Conservation (phyloP, 768 basidiomycete species). For the Strobilomyces confusus region DNA sequence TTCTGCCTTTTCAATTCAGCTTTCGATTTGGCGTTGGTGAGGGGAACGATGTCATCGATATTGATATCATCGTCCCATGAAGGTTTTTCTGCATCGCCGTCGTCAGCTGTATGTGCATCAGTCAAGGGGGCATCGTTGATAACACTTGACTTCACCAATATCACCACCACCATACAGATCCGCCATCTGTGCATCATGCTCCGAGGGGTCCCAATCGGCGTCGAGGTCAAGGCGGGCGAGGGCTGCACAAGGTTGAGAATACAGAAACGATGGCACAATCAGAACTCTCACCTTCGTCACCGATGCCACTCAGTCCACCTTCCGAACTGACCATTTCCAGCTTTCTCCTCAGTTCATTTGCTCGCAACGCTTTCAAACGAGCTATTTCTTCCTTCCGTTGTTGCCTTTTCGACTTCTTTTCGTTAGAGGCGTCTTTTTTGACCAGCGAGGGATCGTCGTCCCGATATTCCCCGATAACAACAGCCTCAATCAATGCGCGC, state of each 20-base stretch:
- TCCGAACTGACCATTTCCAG: slow-evolving; percentile 69
- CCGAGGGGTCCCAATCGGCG: slow-evolving; percentile 86
- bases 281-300: slow-evolving; percentile 21
- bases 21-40: slow-evolving; percentile 31
- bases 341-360: slow-evolving; percentile 74
- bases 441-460: slow-evolving; percentile 41
- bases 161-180: slow-evolving; percentile 60
- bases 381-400: slow-evolving; percentile 67
- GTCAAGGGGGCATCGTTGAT: neutral
- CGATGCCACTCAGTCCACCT: slow-evolving; percentile 49
- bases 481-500: slow-evolving; percentile 55
- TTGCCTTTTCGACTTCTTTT: slow-evolving; percentile 18
- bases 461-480: slow-evolving; percentile 66
- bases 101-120: slow-evolving; percentile 19
- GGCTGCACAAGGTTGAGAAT: slow-evolving; percentile 34
- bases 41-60: slow-evolving; percentile 57
- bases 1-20: slow-evolving; percentile 31
- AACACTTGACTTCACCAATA: slow-evolving; percentile 22
- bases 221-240: slow-evolving; percentile 78
- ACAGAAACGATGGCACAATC: neutral
- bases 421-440: slow-evolving; percentile 65
- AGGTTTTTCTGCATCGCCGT: slow-evolving; percentile 62
- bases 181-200: slow-evolving; percentile 81
- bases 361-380: slow-evolving; percentile 78
- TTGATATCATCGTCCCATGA: slow-evolving; percentile 90